Conservation (phyloP, 768 basidiomycete species). For the Termitomyces bulborhizus region DNA sequence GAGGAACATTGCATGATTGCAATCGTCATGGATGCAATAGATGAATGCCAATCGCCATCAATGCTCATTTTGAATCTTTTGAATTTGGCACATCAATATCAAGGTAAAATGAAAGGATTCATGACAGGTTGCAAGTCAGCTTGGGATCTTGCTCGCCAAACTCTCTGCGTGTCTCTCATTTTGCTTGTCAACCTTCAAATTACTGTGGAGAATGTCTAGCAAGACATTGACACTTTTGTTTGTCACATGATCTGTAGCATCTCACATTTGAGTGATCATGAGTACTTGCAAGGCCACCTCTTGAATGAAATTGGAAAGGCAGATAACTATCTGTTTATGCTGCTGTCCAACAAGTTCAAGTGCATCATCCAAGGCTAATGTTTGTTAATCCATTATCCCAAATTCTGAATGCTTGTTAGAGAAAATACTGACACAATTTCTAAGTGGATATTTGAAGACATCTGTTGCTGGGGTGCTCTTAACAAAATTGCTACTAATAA, state of each 20-base stretch:
- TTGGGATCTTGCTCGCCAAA: neutral
- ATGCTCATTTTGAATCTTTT: neutral
- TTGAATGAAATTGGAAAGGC: neutral
- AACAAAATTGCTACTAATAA: too few species aligned
- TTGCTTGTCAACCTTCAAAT: neutral
- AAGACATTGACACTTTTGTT: conserved; percentile 2
- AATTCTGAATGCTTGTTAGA: too few species aligned
- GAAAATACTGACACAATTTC: too few species aligned
- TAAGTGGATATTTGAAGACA: too few species aligned
- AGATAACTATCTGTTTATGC: too few species aligned
- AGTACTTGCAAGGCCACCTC: neutral
- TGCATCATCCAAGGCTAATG: too few species aligned
- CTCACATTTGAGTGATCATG: neutral
- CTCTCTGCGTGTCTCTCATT: neutral
- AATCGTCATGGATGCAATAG: conserved; percentile 3
- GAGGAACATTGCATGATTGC: neutral
- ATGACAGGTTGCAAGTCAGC: conserved; percentile 2
- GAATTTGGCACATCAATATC: neutral
- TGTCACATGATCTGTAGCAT: neutral
- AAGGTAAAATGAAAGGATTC: neutral
- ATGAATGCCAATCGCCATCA: conserved; percentile 1
- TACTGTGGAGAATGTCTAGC: neutral
- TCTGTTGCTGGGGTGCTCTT: too few species aligned
- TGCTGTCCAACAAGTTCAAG: too few species aligned
- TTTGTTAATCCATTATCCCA: too few species aligned